A percentile compares a stretch with the other conserved stretches of the same genome.
Conservation (phyloP, 208 protist species). For the Acanthamoeba castellanii region DNA sequence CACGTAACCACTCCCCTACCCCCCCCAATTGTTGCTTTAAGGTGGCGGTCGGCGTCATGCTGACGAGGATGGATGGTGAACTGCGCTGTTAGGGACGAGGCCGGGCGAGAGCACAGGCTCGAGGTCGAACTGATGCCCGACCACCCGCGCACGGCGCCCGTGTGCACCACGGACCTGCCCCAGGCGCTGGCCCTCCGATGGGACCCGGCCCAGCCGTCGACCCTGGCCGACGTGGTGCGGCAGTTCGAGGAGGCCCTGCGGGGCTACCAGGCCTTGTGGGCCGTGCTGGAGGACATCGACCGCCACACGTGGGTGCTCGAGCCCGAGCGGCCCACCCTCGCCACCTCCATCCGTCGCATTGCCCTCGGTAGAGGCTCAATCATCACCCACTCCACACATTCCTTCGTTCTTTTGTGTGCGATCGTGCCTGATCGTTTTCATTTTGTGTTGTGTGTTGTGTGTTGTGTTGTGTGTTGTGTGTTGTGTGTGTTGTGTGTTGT, state of each 20-base stretch:
- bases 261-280: slow-evolving; percentile 9
- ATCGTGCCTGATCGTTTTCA: not conserved
- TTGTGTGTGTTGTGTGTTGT: not conserved
- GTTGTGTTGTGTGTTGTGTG: too few species aligned
- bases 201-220: not conserved
- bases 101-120: not conserved
- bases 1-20: too few species aligned
- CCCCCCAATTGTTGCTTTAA: too few species aligned
- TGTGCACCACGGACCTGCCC: slow-evolving; percentile 7
- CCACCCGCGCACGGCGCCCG: not conserved
- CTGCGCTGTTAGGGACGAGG: not conserved
- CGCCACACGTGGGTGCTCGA: slow-evolving; percentile 14
- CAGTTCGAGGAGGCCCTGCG: not conserved
- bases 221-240: not conserved
- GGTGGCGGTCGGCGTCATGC: not conserved
- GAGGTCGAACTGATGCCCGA: not conserved
- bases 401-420: too few species aligned
- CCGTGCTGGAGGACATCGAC: slow-evolving; percentile 7
- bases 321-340: not conserved
- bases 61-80: too few species aligned
- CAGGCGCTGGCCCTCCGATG: not conserved
- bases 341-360: not conserved
- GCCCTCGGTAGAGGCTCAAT: not conserved
- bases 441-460: too few species aligned
- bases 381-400: not conserved